These are phyloP conservation scores for Withania somnifera DNA, from an alignment of 305 asterid genomes.

Conservation along the genomic window DNA sequence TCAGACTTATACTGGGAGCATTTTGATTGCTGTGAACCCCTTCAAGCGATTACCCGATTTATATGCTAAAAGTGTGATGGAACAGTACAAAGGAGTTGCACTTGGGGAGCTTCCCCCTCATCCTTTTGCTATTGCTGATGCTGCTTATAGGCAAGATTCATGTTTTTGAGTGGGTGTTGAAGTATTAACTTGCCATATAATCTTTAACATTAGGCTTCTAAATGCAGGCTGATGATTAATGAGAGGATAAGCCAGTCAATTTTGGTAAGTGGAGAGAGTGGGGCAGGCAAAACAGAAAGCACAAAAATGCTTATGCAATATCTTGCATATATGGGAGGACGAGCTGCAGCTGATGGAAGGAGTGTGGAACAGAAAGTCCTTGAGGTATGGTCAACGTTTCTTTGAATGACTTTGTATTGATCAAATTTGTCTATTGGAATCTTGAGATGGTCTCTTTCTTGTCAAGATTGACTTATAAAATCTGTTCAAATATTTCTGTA, in stretches of 20 bases:
- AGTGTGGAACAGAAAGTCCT: conserved; percentile 75
- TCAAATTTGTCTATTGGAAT: background rate
- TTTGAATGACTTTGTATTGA: background rate
- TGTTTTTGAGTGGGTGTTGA: conserved; percentile 5
- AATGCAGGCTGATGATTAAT: conserved; percentile 61
- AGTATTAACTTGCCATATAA: conserved; percentile 1
- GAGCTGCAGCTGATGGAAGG: conserved; percentile 45
- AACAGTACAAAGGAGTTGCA: conserved; percentile 53
- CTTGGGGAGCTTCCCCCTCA: conserved; percentile 74
- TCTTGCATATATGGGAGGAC: conserved; percentile 80
- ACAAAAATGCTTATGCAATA: conserved; percentile 76
- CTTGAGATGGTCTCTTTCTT: background rate
- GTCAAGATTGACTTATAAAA: background rate
- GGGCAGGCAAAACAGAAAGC: conserved; percentile 89
- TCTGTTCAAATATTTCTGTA: background rate
- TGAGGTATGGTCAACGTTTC: conserved; percentile 38
- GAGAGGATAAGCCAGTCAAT: conserved; percentile 67
- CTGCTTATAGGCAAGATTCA: conserved; percentile 57
- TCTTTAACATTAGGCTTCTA: background rate
- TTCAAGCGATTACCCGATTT: conserved; percentile 61
- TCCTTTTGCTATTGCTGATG: conserved; percentile 64
- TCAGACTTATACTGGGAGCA: conserved; percentile 79
- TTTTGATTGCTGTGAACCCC: conserved; percentile 83
- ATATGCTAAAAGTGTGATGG: conserved; percentile 54
- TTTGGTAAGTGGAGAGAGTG: conserved; percentile 90